Evolutionary conservation across 495 filamentous ascomycete species (phyloP), one percentile per base, ranked within the genome.

Genomic region (Podospora fimiseda): DNA sequence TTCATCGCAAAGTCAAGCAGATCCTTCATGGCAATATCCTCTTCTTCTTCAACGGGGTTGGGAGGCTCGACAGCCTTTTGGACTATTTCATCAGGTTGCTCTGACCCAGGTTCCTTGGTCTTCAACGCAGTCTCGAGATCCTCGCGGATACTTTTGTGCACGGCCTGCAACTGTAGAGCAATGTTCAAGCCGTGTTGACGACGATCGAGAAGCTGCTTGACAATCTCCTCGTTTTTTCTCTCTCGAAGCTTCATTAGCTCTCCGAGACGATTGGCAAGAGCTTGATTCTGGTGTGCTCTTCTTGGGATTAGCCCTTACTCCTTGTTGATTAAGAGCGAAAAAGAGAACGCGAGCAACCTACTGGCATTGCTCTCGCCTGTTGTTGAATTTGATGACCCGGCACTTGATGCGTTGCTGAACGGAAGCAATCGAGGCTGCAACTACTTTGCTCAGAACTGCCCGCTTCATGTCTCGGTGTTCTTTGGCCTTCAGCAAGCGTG

Each of bases 171-270:
- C 38, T 60, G 65, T 3, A 56, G 40, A 4, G 52, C 63, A 16
- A 62, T 58, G 18, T 62, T 62, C 20, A 54, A n/a, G 51, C 56
- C 51, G 18, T 59, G 18, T 33, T 43, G 54, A 43, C 56, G 65
- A 46, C 60, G 39, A 41, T 61, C 56, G 33, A 15, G 55, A 24
- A 68, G 50, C 50, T 48, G 59, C 14, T 49, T 45, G 24, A 53
- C 44, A 20, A 68, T 62, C 9, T 47, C 30, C 15, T 21, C 40
- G 24, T 52, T 50, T 24, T 51, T 61, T 18, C 41, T 43, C 40
- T 64, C 59, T 43, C 65, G 63, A 20, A 21, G 43, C 13, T 64
- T 48, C 13, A 64, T 42, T n/a, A 63, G 63, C 11, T 55, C 33
- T 11, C 41, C 36, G 13, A 65, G 58, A 1, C 54, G 52, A 1